Evolutionary conservation across 1,139 yeast genomes (phyloP), one percentile per base, ranked within the genome.

Genomic region (Torulaspora globosa): DNA sequence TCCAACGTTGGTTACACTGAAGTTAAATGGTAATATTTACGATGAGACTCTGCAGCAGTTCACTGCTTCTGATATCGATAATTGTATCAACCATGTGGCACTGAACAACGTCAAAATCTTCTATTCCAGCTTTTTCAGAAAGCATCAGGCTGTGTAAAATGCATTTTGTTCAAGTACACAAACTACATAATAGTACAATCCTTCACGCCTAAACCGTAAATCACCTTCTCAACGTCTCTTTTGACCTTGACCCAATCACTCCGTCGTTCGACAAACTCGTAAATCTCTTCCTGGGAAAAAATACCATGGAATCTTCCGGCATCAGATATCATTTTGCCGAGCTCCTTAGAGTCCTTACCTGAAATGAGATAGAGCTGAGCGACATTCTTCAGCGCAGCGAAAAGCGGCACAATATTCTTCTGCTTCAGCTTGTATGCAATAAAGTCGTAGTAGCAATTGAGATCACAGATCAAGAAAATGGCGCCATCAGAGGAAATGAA

Each of bases 271-370:
- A 89, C 95, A 69, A 90, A 86, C 60, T 89, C 96, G 59, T 87
- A 85, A 23, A 92, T 84, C 57, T 92, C 98, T 57, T 92, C 98
- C 42, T 95, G 96, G 33, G 83, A 80, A 62, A 92, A 84, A 5
- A 90, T 80, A 1, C 97, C 97, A 55, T 89, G 84, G 65, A 89
- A 92, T 58, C 92, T 79, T 43, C 86, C 80, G 57, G 88, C 73
- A 63, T 89, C 96, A 53, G 94, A 79, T 37, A 90, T 82, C 54
- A 92, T 75, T 50, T 80, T 80, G 0, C 96, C 98, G 21, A 92
- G 74, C 23, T 92, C 89, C 60, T 84, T 86, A 0, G 96, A 84
- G 48, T 76, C 79, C 14, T 81, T 80, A 8, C 80, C 78, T 39
- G 88, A 84, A 26, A 92, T 84, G 43, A 92, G 70, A 62, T 80